Evolutionary conservation across 495 filamentous ascomycete genomes (phyloP).

Genomic region (Rostrohypoxylon terebratum): DNA sequence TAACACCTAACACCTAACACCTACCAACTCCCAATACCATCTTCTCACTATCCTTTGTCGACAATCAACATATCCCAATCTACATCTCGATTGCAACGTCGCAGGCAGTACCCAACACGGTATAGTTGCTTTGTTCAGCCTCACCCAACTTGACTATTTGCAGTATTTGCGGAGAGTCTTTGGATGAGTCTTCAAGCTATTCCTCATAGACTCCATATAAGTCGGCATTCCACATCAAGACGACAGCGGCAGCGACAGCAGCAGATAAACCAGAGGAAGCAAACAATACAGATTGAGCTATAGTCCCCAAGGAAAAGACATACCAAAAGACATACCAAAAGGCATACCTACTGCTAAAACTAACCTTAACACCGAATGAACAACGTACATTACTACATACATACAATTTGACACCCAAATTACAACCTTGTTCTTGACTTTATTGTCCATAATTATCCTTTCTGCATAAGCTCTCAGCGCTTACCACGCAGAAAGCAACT

Average conservation of each 20-base stretch:
- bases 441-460: constrained; percentile 6
- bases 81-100: background rate
- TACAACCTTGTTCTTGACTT: background rate
- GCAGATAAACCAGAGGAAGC: constrained; percentile 5
- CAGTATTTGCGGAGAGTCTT: constrained; percentile 9
- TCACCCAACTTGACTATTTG: background rate
- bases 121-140: constrained; percentile 8
- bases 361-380: background rate
- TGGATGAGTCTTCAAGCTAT: background rate
- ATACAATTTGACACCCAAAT: constrained; percentile 13
- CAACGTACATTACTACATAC: background rate
- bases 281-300: background rate
- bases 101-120: background rate
- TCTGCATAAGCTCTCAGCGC: background rate
- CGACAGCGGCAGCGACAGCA: background rate
- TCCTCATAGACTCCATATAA: constrained; percentile 3
- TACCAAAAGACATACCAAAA: no score
- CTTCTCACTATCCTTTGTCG: constrained; percentile 16
- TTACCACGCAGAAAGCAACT: background rate
- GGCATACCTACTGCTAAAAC: no score
- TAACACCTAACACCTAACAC: no score
- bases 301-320: background rate
- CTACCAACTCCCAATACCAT: no score
- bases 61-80: background rate
- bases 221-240: constrained; percentile 16